Base-by-base conservation (phyloP, 2,329 filamentous ascomycete genomes). In the Microdochium paspali region DNA sequence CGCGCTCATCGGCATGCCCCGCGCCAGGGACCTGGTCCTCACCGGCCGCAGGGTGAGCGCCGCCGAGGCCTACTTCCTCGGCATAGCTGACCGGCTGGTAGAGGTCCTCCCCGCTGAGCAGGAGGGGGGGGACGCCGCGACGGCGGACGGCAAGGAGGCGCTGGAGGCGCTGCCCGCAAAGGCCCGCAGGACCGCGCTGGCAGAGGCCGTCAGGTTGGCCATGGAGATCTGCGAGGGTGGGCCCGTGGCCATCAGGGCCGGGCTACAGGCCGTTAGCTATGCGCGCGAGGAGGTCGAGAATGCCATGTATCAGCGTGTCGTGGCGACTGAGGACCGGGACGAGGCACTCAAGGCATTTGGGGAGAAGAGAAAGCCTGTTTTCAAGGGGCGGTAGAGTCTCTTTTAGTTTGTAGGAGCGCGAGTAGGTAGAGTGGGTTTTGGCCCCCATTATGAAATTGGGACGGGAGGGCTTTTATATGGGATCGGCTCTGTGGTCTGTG, bases 21-120 rank as follows among this genome's bases (percentile, higher is more conserved):
- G 90, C 47, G 93, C 93, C n/a, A 77, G 90, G 45, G 91, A 98
- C 65, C 70, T 97, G 58, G 85, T 97, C 46, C 73, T 97, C 9
- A 97, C 91, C 0, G 93, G 93, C 3, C 80, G 93, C n/a, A 76
- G 89, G 40, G 86, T 98, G 12, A 76, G 77, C 9, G 91, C 82
- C 0, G 72, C 86, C 1, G 93, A 97, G 69, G 88, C 93, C 0
- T 95, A 95, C 67, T 93, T 94, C 64, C 69, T 96, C 18, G 93
- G 93, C 1, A 74, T 98, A 28, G 90, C 87, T 42, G 90, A 97
- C 67, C 76, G 91, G n/a, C 68, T 97, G 25, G 88, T 96, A 23
- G 87, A 96, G 66, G 76, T 95, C 26, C 26, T 79, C 21, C 77
- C 79, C 5, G 74, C 80, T 54, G 73, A 79, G 46, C 3, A n/a